These are phyloP conservation scores for Kitagawia praeruptora DNA, from an alignment of 129 eudicot species.

Conservation along the genomic window DNA sequence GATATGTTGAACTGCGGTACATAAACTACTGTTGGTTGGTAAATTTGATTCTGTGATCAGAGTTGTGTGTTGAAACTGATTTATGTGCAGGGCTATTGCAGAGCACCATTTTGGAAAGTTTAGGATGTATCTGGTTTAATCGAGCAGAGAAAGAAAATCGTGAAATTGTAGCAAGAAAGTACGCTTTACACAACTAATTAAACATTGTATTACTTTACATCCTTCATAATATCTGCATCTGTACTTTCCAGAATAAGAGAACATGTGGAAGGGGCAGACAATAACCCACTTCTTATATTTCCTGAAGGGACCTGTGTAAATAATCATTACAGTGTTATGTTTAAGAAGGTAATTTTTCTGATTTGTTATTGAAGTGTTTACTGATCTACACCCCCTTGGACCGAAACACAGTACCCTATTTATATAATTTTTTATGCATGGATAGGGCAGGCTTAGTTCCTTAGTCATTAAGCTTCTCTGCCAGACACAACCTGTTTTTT, in stretches of 20 bases:
- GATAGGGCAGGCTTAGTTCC: not conserved
- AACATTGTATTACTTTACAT: slow-evolving; percentile 9
- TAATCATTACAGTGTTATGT: slow-evolving; percentile 92
- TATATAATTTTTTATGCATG: not conserved
- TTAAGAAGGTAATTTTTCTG: slow-evolving; percentile 51
- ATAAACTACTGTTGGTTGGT: not conserved
- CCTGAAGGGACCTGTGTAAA: slow-evolving; percentile 99
- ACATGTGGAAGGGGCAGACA: slow-evolving; percentile 88
- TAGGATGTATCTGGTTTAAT: slow-evolving; percentile 98
- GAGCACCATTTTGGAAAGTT: slow-evolving; percentile 94
- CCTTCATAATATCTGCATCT: slow-evolving; percentile 2
- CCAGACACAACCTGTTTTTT: no score
- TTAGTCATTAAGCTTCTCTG: not conserved
- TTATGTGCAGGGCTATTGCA: slow-evolving; percentile 68
- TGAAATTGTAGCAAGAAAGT: slow-evolving; percentile 92
- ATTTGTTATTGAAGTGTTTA: not conserved
- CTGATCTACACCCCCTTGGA: not conserved
- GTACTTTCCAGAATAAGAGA: slow-evolving; percentile 67
- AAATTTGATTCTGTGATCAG: not conserved
- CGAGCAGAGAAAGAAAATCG: slow-evolving; percentile 98
- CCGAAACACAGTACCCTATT: not conserved
- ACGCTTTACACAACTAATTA: slow-evolving; percentile 20
- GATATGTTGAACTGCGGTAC: not conserved
- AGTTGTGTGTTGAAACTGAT: not conserved
- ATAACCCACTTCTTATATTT: slow-evolving; percentile 94